Percentiles rank a stretch among this genome's conserved stretches.
Evolutionary conservation across 2,329 filamentous ascomycete genomes (phyloP).

Genomic region (Aspergillus chevalieri): DNA sequence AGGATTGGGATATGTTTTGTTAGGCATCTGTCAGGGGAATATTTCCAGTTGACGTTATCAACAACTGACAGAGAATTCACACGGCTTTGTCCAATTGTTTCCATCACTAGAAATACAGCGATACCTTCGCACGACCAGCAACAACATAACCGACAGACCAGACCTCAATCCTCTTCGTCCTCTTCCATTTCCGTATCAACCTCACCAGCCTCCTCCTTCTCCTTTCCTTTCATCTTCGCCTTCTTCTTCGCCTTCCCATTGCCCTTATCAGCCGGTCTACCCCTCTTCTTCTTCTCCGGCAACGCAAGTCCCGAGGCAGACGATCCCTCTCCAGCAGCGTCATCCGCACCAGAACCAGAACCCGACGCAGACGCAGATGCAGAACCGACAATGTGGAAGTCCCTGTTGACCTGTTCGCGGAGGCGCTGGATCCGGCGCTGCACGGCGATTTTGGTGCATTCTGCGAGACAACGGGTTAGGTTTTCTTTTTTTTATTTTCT

Average conservation of each 20-base stretch:
- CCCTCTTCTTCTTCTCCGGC: constrained; percentile 2
- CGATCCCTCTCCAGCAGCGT: neutral
- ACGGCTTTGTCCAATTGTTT: too few species aligned
- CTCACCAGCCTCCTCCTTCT: constrained; percentile 1
- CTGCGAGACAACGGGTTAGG: constrained; percentile 5
- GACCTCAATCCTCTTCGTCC: neutral
- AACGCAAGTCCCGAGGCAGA: neutral
- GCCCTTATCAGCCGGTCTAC: neutral
- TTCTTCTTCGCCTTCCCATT: constrained; percentile 1
- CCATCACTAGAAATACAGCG: too few species aligned
- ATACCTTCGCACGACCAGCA: neutral
- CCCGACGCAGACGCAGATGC: neutral
- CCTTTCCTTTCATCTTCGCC: neutral
- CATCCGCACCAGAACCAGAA: neutral
- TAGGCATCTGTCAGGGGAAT: too few species aligned
- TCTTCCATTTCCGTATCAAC: neutral
- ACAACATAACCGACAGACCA: neutral
- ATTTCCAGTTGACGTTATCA: too few species aligned
- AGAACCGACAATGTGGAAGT: neutral
- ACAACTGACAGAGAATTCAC: too few species aligned
- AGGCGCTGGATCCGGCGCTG: constrained; percentile 19
- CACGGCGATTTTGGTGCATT: constrained; percentile 16
- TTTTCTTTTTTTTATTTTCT: neutral
- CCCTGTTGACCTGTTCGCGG: constrained; percentile 8
- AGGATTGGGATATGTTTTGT: too few species aligned